Evolutionary conservation across 179 eudicot genomes (phyloP), one percentile per base, ranked within the genome.

Genomic region (Beta corolliflora): DNA sequence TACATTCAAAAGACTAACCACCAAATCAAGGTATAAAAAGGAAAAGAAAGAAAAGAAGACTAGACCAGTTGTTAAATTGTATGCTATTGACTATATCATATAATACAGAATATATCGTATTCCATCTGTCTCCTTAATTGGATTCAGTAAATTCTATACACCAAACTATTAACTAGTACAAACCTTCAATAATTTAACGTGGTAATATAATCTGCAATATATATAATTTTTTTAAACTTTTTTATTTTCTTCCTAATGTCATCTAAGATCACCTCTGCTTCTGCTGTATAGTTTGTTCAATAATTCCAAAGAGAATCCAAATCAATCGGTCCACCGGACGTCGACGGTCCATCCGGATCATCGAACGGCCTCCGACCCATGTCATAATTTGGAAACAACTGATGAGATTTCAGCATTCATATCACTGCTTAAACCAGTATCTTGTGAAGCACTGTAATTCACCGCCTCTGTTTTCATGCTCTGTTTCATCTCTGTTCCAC

Each of bases 381-480:
- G 11, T 84, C 91, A 54, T 86, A 84, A 76, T 85, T 91, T 21
- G n/a, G 94, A 91, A 52, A 88, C 82, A 11, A 80, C 91, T 1
- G 94, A 90, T 0, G 93, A 87, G 60, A 85, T 92, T 53, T 89
- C 94, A 71, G 85, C 86, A 81, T 90, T 93, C 80, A 88, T 79
- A 44, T 92, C 92, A 76, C 81, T 87, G 75, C 90, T 87, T 72
- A 91, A 65, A 3, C 90, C 91, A 56, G 98, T 92, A 68, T 92
- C 96, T 13, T 88, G 92, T 0, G 95, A 89, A 15, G 82, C 86
- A 74, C 90, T 91, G 9, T 86, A 73, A 81, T 83, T 85, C 1
- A 88, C 83, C 25, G 71, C 77, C 85, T 90, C 91, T 79, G 86
- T 87, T 81, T 89, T 88, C 77, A 92, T 85, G 58, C 84, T 81